These are phyloP conservation scores for Prunus yedoensis DNA, from an alignment of 331 rosid species.

Conservation along the genomic window DNA sequence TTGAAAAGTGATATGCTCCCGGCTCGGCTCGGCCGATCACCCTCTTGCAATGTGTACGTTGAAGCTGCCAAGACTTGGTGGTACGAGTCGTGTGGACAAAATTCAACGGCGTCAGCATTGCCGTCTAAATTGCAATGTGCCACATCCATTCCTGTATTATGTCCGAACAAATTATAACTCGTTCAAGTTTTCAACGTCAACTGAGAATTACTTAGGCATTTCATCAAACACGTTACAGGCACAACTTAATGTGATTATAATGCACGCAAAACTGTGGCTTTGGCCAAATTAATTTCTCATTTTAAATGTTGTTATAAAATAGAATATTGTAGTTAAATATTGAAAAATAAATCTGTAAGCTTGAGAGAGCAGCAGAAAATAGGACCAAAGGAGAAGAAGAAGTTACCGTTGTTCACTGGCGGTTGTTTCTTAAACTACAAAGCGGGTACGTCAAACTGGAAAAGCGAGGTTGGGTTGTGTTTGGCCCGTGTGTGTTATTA, in stretches of 20 bases:
- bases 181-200: not conserved
- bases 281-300: not conserved
- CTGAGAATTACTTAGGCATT: constrained; percentile 4
- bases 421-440: not conserved
- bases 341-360: not conserved
- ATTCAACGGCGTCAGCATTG: constrained; percentile 89
- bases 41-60: constrained; percentile 77
- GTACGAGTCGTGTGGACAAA: constrained; percentile 60
- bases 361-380: not conserved
- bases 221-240: constrained; percentile 17
- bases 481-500: not conserved
- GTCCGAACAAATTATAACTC: constrained; percentile 5
- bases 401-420: constrained; percentile 15
- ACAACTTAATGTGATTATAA: constrained; percentile 4
- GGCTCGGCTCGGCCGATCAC: constrained; percentile 51
- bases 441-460: not conserved
- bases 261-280: not conserved
- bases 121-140: constrained; percentile 73
- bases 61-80: constrained; percentile 71
- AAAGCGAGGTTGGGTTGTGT: not conserved
- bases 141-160: constrained; percentile 54
- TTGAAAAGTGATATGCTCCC: constrained; percentile 78
- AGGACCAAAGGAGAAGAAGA: not conserved
- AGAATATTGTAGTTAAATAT: not conserved
- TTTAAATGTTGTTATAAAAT: not conserved